These are phyloP conservation scores for Naematelia encephala DNA, from an alignment of 768 basidiomycete genomes.

Conservation along the genomic window DNA sequence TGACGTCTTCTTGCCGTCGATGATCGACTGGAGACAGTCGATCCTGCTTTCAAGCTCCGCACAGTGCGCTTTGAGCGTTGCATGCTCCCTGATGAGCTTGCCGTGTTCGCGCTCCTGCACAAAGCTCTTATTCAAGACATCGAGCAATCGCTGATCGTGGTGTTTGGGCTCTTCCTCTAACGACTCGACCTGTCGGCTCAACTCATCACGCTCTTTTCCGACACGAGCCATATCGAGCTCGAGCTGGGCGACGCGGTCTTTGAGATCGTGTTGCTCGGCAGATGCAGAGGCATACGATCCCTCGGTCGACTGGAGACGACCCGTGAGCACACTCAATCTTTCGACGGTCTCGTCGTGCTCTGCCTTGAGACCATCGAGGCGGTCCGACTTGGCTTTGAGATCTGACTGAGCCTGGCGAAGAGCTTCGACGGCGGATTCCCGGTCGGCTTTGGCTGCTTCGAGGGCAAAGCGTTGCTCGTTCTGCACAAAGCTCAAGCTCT, in stretches of 20 bases:
- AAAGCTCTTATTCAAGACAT: not conserved
- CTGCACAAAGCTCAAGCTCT: slow-evolving; percentile 40
- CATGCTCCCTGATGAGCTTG: not conserved
- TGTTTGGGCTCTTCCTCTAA: not conserved
- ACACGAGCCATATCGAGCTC: slow-evolving; percentile 4
- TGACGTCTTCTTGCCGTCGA: not conserved
- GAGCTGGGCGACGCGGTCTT: slow-evolving; percentile 8
- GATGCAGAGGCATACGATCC: slow-evolving; percentile 13
- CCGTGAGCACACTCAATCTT: slow-evolving; percentile 2
- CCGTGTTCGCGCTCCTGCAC: not conserved
- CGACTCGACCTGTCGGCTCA: not conserved
- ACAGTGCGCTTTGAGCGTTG: not conserved
- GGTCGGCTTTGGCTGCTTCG: slow-evolving; percentile 30
- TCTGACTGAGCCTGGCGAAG: slow-evolving; percentile 17
- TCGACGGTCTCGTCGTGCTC: slow-evolving; percentile 6
- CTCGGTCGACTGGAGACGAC: slow-evolving; percentile 5
- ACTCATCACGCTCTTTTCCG: slow-evolving; percentile 5
- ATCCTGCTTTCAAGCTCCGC: not conserved
- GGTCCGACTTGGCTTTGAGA: slow-evolving; percentile 9
- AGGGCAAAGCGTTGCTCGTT: slow-evolving; percentile 43
- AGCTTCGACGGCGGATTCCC: slow-evolving; percentile 26
- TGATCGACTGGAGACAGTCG: not conserved
- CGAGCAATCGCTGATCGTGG: not conserved
- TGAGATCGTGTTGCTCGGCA: slow-evolving; percentile 14
- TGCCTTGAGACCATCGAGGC: not conserved